Base-by-base conservation (phyloP, 495 filamentous ascomycete species). In the Paragyromitra xinjiangensis region DNA sequence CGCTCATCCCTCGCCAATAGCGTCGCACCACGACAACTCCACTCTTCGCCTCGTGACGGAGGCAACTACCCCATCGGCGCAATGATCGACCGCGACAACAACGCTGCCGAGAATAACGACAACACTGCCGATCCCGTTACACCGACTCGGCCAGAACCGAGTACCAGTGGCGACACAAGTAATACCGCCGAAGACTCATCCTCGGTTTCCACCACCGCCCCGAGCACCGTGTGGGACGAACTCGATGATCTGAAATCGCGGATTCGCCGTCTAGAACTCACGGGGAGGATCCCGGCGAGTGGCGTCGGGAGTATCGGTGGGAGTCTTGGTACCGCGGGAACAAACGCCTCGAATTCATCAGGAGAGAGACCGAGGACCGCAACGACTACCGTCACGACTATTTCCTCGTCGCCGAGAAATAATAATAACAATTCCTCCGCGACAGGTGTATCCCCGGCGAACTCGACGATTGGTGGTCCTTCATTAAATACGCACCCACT, bases 151-250 rank as follows among this genome's bases (percentile, higher is more conserved):
- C 68, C 75, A 1, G 75, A 77, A 8, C 44, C 37, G 8, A 64
- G 58, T 22, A 67, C 65, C 26, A 78, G 64, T 29, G 63, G 59
- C n/a, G 65, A 51, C n/a, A 56, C 45, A 6, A 73, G 56, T 40
- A 62, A 42, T 1, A 63, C 48, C 19, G 84, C 83, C 3, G 89
- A 91, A 77, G 89, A 89, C 42, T 94, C 93, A 2, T 97, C 94
- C 0, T 94, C 92, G 0, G 86, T 90, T 26, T 98, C 95, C 0
- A 93, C 92, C 0, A 94, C 90, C 1, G 93, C 94, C 8, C 92
- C 94, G 24, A 97, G 95, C 1, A 96, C 93, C 0, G 93, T 99
- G 9, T 99, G 96, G 96, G 95, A 99, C 83, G 95, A 99, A 84
- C 85, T 99, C 22, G 95, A 99, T 78, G 96, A 98, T 67, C 85